Percentiles rank a stretch among this genome's conserved stretches.
phyloP scores from a whole-genome alignment of 768 basidiomycete genomes.

The Suillus bovinus region DNA sequence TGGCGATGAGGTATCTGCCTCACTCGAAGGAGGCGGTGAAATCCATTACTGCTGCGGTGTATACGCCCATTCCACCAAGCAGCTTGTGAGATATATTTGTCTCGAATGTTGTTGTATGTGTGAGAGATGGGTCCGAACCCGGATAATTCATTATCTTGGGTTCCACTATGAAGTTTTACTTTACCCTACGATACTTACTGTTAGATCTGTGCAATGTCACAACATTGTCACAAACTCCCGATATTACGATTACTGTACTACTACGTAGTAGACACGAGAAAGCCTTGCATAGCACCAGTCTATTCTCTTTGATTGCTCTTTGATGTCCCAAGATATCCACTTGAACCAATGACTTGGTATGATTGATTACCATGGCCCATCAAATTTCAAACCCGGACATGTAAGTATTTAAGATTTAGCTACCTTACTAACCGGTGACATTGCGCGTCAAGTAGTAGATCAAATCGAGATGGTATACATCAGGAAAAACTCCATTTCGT shows the following conservation, averaged over 20 bases:
- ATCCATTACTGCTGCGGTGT: conserved; percentile 10
- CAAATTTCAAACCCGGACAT: not conserved
- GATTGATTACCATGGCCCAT: too few species aligned
- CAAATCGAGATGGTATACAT: too few species aligned
- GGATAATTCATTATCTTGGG: not conserved
- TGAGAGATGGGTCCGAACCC: not conserved
- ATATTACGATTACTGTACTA: too few species aligned
- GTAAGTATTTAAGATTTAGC: not conserved
- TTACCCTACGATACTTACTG: too few species aligned
- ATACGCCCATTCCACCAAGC: conserved; percentile 19
- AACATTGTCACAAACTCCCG: too few species aligned
- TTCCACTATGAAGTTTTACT: too few species aligned
- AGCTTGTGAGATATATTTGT: not conserved
- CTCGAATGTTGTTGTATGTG: not conserved
- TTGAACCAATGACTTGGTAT: not conserved
- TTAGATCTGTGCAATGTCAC: too few species aligned
- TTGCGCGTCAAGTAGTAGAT: not conserved
- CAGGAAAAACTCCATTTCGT: too few species aligned
- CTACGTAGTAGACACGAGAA: too few species aligned
- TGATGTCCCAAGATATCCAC: too few species aligned
- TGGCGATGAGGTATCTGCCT: conserved; percentile 27
- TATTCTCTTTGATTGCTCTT: too few species aligned
- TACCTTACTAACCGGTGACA: not conserved
- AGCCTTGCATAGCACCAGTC: too few species aligned
- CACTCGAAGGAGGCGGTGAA: conserved; percentile 19